Base-by-base conservation (phyloP, 371 early-diverging fungal genomes). In the Actinomucor elegans region DNA sequence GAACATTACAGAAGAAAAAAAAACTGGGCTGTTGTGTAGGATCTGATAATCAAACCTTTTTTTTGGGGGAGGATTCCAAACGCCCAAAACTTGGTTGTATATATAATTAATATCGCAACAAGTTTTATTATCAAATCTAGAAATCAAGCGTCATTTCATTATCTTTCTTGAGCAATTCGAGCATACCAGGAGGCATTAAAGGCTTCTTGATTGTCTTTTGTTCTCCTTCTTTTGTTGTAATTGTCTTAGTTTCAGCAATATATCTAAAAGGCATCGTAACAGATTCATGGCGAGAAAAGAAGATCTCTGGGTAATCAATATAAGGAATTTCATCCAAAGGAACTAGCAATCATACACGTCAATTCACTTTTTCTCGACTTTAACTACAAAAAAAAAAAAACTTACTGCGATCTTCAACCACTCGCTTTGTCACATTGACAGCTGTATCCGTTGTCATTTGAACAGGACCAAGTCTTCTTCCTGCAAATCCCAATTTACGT, bases 391-490 rank as follows among this genome's bases (percentile, higher is more conserved):
- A 12, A 12, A 38, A 15, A 1, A 18, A 2, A 7, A 14, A 45
- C 62, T 46, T 75, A 85, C 85, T 66, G 61, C 61, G 68, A 48
- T 82, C 83, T 46, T 82, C 83, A 15, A 84, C 75, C 4, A 86
- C 73, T 32, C 73, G 71, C 36, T 75, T 77, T 8, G 86, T 83
- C 18, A 86, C 86, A 63, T 80, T 78, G 50, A 86, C 71, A 27
- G 83, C 84, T 10, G 84, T 84, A 45, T 83, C 84, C 1, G 84
- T 82, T 17, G 92, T 89, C 90, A 92, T 90, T 55, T 92, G 92
- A 24, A 85, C 66, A 5, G 81, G 73, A 9, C 90, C 92, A 55
- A 92, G 73, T 29, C 88, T 86, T 50, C 92, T 77, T n/a, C 85
- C 83, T n/a, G 75, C 83, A 61, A 90, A 90, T 17, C 90, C 91